A percentile compares a stretch with the other conserved stretches of the same genome.
phyloP scores from a whole-genome alignment of 169 alveolate species.

The Plasmodium falciparum region DNA sequence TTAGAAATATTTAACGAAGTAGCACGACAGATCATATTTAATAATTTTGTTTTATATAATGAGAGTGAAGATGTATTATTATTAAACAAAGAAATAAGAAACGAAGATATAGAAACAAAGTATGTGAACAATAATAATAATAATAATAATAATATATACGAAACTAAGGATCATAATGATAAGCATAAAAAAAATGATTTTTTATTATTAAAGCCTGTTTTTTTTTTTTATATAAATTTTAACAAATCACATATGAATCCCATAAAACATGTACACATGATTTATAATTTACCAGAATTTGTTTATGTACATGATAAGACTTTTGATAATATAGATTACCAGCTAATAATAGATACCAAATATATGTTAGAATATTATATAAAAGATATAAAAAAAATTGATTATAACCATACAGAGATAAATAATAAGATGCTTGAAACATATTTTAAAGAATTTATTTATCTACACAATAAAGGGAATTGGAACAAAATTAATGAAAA shows the following conservation, averaged over 20 bases:
- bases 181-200: background rate
- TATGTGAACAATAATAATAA: background rate
- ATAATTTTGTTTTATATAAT: conserved; percentile 25
- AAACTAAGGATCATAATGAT: background rate
- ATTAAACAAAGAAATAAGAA: background rate
- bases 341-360: background rate
- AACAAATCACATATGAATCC: conserved; percentile 20
- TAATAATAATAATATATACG: background rate
- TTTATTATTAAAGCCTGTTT: conserved; percentile 17
- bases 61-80: conserved; percentile 1
- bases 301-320: conserved; percentile 16
- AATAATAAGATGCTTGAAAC: background rate
- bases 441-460: conserved; percentile 32
- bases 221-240: conserved; percentile 54
- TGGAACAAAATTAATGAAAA: too few relatives aligned
- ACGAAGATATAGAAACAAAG: background rate
- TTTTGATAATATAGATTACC: background rate
- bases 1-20: conserved; percentile 37
- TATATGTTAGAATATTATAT: conserved; percentile 28
- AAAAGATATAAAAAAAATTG: conserved; percentile 4
- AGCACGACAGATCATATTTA: conserved; percentile 16
- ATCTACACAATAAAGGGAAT: conserved; percentile 12
- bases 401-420: background rate
- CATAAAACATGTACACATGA: conserved; percentile 27
- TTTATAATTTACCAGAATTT: conserved; percentile 41